Evolutionary conservation across 2,329 filamentous ascomycete species (phyloP).

Genomic region (Nemania abortiva): DNA sequence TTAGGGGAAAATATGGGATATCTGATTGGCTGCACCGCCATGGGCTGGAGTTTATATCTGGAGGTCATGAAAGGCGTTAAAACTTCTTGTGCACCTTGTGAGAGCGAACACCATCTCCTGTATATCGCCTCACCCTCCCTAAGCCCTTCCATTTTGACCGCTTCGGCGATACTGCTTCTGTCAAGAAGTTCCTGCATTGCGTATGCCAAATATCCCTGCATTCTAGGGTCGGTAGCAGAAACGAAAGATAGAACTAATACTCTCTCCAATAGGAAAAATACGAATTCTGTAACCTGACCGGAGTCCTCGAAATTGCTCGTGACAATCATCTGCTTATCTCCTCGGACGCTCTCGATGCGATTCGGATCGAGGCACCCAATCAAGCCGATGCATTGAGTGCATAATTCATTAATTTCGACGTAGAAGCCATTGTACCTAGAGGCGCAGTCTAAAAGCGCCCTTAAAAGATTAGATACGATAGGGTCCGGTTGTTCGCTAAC

Average conservation of each 20-base stretch:
- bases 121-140: conserved; percentile 70
- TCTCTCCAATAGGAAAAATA: conserved; percentile 85
- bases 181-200: conserved; percentile 93
- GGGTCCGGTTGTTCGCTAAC: conserved; percentile 86
- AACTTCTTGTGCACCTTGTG: conserved; percentile 81
- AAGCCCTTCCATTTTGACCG: conserved; percentile 58
- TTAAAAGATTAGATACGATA: conserved; percentile 76
- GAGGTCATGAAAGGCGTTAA: conserved; percentile 91
- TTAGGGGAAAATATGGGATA: conserved; percentile 84
- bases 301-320: conserved; percentile 85
- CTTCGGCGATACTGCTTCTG: conserved; percentile 77
- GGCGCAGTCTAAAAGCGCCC: conserved; percentile 86
- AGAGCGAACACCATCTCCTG: conserved; percentile 81
- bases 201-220: conserved; percentile 92
- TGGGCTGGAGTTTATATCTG: conserved; percentile 78
- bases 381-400: conserved; percentile 85
- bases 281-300: conserved; percentile 86
- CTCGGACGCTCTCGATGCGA: conserved; percentile 81
- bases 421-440: conserved; percentile 81
- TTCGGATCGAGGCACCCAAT: conserved; percentile 94
- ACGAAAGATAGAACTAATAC: conserved; percentile 92
- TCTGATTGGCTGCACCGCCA: conserved; percentile 65
- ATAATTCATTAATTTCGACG: conserved; percentile 75
- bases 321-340: conserved; percentile 86
- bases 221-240: conserved; percentile 85